Base-by-base conservation (phyloP, 257 asterid genomes). In the Solanum chiquidenum region DNA sequence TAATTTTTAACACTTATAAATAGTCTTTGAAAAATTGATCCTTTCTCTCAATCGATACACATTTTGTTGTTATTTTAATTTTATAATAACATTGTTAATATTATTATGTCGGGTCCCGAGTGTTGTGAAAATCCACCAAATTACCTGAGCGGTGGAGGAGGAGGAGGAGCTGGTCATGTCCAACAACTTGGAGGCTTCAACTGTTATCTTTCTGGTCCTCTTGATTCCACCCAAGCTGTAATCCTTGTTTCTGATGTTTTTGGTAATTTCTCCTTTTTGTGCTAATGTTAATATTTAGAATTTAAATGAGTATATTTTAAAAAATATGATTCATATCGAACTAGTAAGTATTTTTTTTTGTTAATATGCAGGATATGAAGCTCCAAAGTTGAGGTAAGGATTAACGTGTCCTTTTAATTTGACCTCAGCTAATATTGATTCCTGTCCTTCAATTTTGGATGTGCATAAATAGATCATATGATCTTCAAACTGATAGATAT, bases 361-460 rank as follows among this genome's bases (percentile, higher is more conserved):
- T 16, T 52, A 71, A 1, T 84, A 6, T 92, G 90, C 93, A 94
- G 98, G 98, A 55, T 94, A 90, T 90, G 96, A 94, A 79, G 92
- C 96, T 90, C 95, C 94, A 10, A 88, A 91, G 5, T 90, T 94
- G 86, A 94, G 96, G 96, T 94, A 91, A 37, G 83, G 11, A 5
- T 49, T 23, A 40, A 9, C 46, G 0, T 40, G 46, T 40, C 46
- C 46, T 42, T 42, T 42, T 42, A 10, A 42, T 42, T 42, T 42
- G 46, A 42, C 46, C 46, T 42, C 13, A 3, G 46, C 13, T 42
- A 42, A 42, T 42, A 42, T 42, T 5, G 0, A 42, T 10, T 13
- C 10, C 1, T 0, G 13, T 3, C 0, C 1, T 10, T 0, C 1
- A 3, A 42, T 9, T 42, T 42, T 42, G 13, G 0, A 42, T 42